phyloP scores from a whole-genome alignment of 345 rosid species.

The Salix caprea region DNA sequence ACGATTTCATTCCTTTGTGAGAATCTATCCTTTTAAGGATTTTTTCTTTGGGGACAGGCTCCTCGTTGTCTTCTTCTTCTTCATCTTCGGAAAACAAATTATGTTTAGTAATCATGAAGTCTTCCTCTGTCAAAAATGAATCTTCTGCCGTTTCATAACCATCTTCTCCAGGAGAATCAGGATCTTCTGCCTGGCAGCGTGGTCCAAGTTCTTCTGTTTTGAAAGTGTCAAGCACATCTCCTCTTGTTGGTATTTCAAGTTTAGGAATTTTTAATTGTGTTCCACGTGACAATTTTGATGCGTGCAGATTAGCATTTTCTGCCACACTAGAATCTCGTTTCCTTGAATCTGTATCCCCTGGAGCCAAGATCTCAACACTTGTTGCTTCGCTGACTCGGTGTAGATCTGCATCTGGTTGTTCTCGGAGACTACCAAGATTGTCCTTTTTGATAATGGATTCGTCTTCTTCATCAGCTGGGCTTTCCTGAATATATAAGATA shows the following conservation, averaged over 20 bases:
- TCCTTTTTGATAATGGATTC: slow-evolving; percentile 24
- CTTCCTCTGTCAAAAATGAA: slow-evolving; percentile 57
- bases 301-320: slow-evolving; percentile 14
- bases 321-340: slow-evolving; percentile 13
- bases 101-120: slow-evolving; percentile 52
- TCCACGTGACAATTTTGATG: slow-evolving; percentile 29
- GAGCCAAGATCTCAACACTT: slow-evolving; percentile 12
- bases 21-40: slow-evolving; percentile 73
- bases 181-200: slow-evolving; percentile 9
- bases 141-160: slow-evolving; percentile 82
- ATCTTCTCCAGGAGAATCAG: slow-evolving; percentile 38
- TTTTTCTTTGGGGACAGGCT: slow-evolving; percentile 59
- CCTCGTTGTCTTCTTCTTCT: slow-evolving; percentile 45
- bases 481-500: slow-evolving; percentile 42
- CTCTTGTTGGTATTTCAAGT: slow-evolving; percentile 35
- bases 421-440: slow-evolving; percentile 18
- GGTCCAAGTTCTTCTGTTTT: slow-evolving; percentile 14
- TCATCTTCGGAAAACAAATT: slow-evolving; percentile 60
- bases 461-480: slow-evolving; percentile 58
- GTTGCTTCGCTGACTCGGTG: slow-evolving; percentile 21
- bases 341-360: slow-evolving; percentile 12
- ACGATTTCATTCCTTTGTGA: slow-evolving; percentile 64
- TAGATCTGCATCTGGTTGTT: slow-evolving; percentile 28
- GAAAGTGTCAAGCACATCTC: slow-evolving; percentile 14
- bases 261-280: slow-evolving; percentile 32